Evolutionary conservation across 257 asterid species (phyloP).

Genomic region (Verbascum thapsus): DNA sequence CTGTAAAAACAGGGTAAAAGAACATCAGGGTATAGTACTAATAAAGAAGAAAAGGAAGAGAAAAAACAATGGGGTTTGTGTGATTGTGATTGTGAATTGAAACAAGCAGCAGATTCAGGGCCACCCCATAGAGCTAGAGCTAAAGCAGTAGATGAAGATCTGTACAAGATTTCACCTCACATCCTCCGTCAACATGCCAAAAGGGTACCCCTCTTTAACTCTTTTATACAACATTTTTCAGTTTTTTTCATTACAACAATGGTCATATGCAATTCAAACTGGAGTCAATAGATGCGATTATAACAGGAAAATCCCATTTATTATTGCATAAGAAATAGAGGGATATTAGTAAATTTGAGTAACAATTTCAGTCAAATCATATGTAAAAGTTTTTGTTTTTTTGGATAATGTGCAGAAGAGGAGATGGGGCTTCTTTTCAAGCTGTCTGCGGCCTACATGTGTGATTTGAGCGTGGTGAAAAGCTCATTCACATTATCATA

Average conservation of each 20-base stretch:
- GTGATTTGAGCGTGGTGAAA: constrained; percentile 34
- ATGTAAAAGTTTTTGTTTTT: neutral
- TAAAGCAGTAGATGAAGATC: constrained; percentile 85
- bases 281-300: too few species aligned
- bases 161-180: constrained; percentile 80
- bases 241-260: too few species aligned
- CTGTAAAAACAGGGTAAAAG: constrained; percentile 54
- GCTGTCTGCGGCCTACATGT: constrained; percentile 66
- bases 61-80: constrained; percentile 43
- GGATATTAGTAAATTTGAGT: too few species aligned
- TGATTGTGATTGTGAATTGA: constrained; percentile 47
- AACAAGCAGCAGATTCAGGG: constrained; percentile 28
- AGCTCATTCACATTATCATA: too few species aligned
- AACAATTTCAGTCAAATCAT: neutral
- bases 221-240: too few species aligned
- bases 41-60: constrained; percentile 34
- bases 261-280: too few species aligned
- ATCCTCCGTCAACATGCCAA: constrained; percentile 59
- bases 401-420: constrained; percentile 47
- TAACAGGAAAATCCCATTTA: too few species aligned
- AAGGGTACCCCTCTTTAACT: constrained; percentile 38
- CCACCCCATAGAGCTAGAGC: constrained; percentile 34
- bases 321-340: too few species aligned
- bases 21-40: constrained; percentile 29
- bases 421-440: constrained; percentile 56